phyloP scores from a whole-genome alignment of 345 rosid species.

The Ceriops zippeliana region DNA sequence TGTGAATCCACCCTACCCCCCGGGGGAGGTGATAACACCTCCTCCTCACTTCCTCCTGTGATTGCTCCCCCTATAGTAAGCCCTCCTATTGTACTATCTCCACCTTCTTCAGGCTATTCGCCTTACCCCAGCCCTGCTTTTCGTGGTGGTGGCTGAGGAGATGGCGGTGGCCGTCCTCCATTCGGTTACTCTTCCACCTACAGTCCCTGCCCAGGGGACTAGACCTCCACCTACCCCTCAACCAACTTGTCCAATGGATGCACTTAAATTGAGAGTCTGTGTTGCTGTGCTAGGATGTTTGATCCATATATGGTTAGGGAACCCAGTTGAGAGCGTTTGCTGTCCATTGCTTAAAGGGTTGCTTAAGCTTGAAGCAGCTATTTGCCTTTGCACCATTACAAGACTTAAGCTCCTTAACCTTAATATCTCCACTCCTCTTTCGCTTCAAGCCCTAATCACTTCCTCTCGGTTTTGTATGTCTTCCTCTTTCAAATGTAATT shows the following conservation, averaged over 20 bases:
- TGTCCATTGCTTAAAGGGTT: slow-evolving; percentile 41
- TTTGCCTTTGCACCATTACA: slow-evolving; percentile 40
- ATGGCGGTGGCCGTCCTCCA: slow-evolving; percentile 37
- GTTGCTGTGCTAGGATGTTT: slow-evolving; percentile 40
- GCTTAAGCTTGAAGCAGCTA: slow-evolving; percentile 47
- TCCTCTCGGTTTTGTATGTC: slow-evolving; percentile 44
- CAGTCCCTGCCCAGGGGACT: not conserved
- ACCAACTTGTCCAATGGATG: slow-evolving; percentile 38
- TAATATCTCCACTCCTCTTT: slow-evolving; percentile 41
- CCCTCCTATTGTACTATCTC: slow-evolving; percentile 44
- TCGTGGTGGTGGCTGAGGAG: slow-evolving; percentile 13
- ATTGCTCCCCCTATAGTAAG: slow-evolving; percentile 37
- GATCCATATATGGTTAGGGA: slow-evolving; percentile 38
- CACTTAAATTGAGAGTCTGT: slow-evolving; percentile 45
- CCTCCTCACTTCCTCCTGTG: slow-evolving; percentile 30
- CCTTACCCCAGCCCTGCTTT: slow-evolving; percentile 40
- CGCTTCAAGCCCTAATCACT: slow-evolving; percentile 37
- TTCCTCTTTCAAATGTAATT: slow-evolving; percentile 13
- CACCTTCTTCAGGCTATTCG: slow-evolving; percentile 50
- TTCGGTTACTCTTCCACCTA: too few species aligned
- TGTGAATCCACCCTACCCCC: slow-evolving; percentile 23
- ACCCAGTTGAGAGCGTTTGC: slow-evolving; percentile 40
- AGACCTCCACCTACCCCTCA: slow-evolving; percentile 7
- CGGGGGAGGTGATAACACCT: not conserved
- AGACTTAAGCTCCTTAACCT: slow-evolving; percentile 45